Conservation (phyloP, 108 stramenopile species). For the Skeletonema costatum region DNA sequence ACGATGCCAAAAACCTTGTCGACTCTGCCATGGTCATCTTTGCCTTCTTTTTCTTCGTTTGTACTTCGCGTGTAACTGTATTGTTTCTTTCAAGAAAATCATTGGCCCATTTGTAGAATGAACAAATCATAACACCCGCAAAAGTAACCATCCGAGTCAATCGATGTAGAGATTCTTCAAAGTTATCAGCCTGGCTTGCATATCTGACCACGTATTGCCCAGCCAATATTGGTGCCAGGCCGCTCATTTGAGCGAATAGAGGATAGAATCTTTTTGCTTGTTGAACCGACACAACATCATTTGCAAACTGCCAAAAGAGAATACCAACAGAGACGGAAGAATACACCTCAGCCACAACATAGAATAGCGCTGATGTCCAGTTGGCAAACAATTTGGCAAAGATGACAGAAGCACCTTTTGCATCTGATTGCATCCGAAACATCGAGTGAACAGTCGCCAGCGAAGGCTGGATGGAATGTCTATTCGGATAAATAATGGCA, state of each 20-base stretch:
- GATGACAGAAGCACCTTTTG: conserved; percentile 70
- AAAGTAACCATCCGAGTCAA: conserved; percentile 76
- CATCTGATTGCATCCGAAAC: conserved; percentile 33
- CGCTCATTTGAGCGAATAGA: conserved; percentile 95
- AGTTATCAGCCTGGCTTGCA: conserved; percentile 76
- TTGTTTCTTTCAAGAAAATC: conserved; percentile 54
- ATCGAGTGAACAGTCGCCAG: conserved; percentile 57
- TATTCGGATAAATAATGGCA: conserved; percentile 86
- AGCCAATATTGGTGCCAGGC: conserved; percentile 88
- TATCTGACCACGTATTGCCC: conserved; percentile 89
- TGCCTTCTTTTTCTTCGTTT: conserved; percentile 78
- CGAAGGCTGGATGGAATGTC: conserved; percentile 79
- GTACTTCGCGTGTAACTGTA: conserved; percentile 6
- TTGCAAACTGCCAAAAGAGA: conserved; percentile 97
- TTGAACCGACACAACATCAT: conserved; percentile 89
- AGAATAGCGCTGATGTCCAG: conserved; percentile 94
- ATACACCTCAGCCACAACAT: conserved; percentile 93
- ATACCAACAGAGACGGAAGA: conserved; percentile 95
- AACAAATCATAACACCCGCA: conserved; percentile 82
- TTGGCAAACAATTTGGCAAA: conserved; percentile 84
- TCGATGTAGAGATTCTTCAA: conserved; percentile 76
- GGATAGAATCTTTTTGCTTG: conserved; percentile 96
- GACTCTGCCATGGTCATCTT: conserved; percentile 89
- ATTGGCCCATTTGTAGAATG: conserved; percentile 74
- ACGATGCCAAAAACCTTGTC: conserved; percentile 84